A percentile compares a stretch with the other conserved stretches of the same genome.
These are phyloP conservation scores for Clarireedia paspali DNA, from an alignment of 2,329 filamentous ascomycete genomes.

Conservation along the genomic window DNA sequence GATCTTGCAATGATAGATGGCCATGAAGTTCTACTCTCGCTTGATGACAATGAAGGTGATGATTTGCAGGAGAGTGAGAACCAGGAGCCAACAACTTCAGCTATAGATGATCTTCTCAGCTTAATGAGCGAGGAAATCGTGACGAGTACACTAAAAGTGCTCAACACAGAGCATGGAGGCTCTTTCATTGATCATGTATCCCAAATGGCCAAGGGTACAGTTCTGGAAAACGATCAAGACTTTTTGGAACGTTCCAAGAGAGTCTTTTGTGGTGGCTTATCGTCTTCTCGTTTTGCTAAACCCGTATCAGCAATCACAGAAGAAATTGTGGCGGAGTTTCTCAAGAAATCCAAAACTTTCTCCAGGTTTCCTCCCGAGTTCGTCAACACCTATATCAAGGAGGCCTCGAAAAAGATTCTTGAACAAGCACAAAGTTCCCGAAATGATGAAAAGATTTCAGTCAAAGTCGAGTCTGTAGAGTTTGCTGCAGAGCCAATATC, in stretches of 20 bases:
- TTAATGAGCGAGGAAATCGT: conserved; percentile 1
- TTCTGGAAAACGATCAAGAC: conserved; percentile 1
- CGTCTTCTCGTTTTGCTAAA: conserved; percentile 9
- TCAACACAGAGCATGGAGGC: not conserved
- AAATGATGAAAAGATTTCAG: not conserved
- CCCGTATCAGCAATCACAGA: not conserved
- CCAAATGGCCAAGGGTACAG: not conserved
- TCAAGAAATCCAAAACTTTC: conserved; percentile 1
- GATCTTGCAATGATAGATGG: conserved; percentile 7
- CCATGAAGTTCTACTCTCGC: conserved; percentile 6
- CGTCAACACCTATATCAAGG: not conserved
- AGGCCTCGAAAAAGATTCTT: conserved; percentile 7
- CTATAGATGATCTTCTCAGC: conserved; percentile 7
- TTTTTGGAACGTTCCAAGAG: conserved; percentile 8
- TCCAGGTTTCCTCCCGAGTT: not conserved
- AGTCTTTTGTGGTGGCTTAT: conserved; percentile 5
- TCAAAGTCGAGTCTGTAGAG: not conserved
- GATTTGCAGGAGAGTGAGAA: not conserved
- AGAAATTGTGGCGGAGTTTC: not conserved
- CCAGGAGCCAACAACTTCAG: not conserved
- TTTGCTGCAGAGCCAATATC: not conserved
- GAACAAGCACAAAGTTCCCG: conserved; percentile 6
- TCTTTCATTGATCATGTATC: conserved; percentile 9
- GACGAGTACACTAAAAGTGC: not conserved
- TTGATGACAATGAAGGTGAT: conserved; percentile 1